Base-by-base conservation (phyloP, 106 monocot genomes). In the Chionographis japonica region DNA sequence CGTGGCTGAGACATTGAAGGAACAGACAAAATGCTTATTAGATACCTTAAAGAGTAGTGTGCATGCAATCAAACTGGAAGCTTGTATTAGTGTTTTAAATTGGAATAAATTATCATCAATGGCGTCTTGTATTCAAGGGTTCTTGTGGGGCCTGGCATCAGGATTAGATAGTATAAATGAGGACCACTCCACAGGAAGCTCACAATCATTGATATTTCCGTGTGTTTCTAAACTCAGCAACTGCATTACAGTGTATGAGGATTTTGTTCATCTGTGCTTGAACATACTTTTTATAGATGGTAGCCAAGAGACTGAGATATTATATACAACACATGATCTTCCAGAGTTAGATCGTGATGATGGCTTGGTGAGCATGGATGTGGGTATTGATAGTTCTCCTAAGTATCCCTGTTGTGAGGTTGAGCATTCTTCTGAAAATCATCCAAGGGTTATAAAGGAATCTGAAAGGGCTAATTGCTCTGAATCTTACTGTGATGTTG, bases 101-200 rank as follows among this genome's bases (percentile, higher is more conserved):
- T 79, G 81, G 69, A 79, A 75, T 69, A 75, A 63, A 52, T 36
- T 88, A 37, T 83, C 81, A 56, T 80, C 57, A 56, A 39, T 65
- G 4, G 54, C 89, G 65, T 86, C 92, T 75, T 92, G 89, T 72
- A 52, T 85, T 27, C 89, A 92, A 67, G 89, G 91, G 51, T 87
- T 97, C 63, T 40, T 92, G 36, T 84, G 80, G 84, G 95, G 95
- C 10, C 27, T 91, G 35, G 35, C 74, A 50, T 85, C 75, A 63
- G 68, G 79, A 18, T 53, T 79, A 59, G 80, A 81, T 40, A 74
- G 50, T 58, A 68, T 70, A 8, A 59, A 40, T 52, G 56, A 74
- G 18, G 63, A 73, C 41, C 37, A 14, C 7, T 66, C 67, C 1
- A 43, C 10, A 39, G 69, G 56, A 37, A 70, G 63, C 8, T 37